Percentiles rank a stretch among this genome's conserved stretches.
Evolutionary conservation across 371 early-diverging fungal species (phyloP).

Genomic region (Mucor sp.): DNA sequence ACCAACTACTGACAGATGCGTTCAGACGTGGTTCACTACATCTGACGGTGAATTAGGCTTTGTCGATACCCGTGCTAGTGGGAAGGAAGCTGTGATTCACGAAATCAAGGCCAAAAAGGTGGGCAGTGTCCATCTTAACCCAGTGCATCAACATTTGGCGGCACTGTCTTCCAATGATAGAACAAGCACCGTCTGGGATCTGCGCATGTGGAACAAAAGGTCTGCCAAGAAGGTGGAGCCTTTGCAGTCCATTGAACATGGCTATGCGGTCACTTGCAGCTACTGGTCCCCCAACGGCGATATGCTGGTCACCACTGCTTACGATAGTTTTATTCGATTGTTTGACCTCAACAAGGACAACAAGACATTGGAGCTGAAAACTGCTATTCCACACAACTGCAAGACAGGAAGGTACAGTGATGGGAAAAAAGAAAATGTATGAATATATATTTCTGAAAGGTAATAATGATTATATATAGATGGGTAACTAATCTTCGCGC

Average conservation of each 20-base stretch:
- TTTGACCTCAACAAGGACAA: conserved; percentile 45
- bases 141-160: conserved; percentile 60
- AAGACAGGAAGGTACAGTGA: conserved; percentile 60
- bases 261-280: conserved; percentile 67
- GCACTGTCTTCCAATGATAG: conserved; percentile 71
- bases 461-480: conserved; percentile 24
- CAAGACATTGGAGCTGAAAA: conserved; percentile 35
- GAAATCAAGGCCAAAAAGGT: conserved; percentile 64
- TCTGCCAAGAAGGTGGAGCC: conserved; percentile 27
- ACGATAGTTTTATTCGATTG: conserved; percentile 56
- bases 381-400: conserved; percentile 65
- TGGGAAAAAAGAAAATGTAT: neutral
- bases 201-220: conserved; percentile 46
- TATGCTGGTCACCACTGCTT: conserved; percentile 44
- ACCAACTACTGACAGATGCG: neutral
- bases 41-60: conserved; percentile 60
- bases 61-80: conserved; percentile 49
- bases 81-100: conserved; percentile 6
- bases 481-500: conserved; percentile 81
- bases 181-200: conserved; percentile 76
- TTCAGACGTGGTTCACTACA: conserved; percentile 62
- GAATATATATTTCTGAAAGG: neutral
- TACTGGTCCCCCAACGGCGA: conserved; percentile 74
- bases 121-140: conserved; percentile 70
- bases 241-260: conserved; percentile 50